These are phyloP conservation scores for Vigna unguiculata DNA, from an alignment of 306 rosid species.

Conservation along the genomic window DNA sequence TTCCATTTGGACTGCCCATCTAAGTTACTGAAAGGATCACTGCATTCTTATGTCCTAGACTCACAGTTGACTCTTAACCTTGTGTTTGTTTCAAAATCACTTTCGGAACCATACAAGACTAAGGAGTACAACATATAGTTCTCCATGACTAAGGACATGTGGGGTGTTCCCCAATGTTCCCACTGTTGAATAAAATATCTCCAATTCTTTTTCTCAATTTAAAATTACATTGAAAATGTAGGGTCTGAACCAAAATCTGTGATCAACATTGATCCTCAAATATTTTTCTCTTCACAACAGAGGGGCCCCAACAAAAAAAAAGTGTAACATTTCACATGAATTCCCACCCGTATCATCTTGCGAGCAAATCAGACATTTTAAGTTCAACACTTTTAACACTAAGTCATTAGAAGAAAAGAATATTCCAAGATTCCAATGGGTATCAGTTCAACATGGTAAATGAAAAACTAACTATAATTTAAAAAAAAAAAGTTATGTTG, in stretches of 20 bases:
- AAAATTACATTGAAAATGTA: neutral
- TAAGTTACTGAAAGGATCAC: constrained; percentile 2
- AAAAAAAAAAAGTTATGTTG: neutral
- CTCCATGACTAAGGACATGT: neutral
- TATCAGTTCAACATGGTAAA: neutral
- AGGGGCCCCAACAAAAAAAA: neutral
- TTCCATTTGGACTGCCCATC: constrained; percentile 18
- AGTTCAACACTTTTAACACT: neutral
- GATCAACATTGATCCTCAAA: neutral
- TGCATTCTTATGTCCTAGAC: constrained; percentile 15
- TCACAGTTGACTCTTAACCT: neutral
- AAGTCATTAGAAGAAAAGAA: constrained; percentile 15
- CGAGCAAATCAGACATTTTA: constrained; percentile 4
- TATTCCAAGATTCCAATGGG: constrained; percentile 23
- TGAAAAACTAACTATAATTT: neutral
- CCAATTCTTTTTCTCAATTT: neutral
- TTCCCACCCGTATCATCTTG: neutral
- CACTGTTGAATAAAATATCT: neutral
- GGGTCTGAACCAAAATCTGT: neutral
- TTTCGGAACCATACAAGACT: neutral
- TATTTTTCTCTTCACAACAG: neutral
- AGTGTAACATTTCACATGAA: neutral
- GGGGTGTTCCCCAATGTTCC: neutral
- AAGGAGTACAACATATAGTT: constrained; percentile 5
- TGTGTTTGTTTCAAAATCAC: neutral